These are phyloP conservation scores for Zhuliangozyma blackwelliae DNA, from an alignment of 1,139 yeast species.

Conservation along the genomic window DNA sequence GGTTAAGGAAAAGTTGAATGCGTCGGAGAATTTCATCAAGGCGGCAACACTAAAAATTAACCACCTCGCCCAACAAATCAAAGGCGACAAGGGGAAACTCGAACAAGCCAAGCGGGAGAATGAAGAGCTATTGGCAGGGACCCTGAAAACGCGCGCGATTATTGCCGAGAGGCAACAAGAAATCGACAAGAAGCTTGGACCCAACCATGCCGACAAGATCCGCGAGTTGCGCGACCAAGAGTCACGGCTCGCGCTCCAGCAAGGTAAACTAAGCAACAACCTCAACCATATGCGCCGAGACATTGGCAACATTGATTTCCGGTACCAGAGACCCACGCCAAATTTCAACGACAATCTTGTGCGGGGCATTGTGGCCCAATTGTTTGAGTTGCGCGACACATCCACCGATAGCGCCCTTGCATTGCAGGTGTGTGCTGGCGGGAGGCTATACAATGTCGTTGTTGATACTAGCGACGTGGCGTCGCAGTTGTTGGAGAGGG, in stretches of 20 bases:
- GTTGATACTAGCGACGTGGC: slow-evolving; percentile 88
- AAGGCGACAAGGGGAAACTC: slow-evolving; percentile 50
- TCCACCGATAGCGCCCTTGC: slow-evolving; percentile 72
- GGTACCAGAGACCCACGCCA: slow-evolving; percentile 61
- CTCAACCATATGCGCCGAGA: slow-evolving; percentile 57
- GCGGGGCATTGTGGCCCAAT: slow-evolving; percentile 86
- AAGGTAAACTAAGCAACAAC: slow-evolving; percentile 40
- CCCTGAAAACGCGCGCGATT: slow-evolving; percentile 25
- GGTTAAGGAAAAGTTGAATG: slow-evolving; percentile 55
- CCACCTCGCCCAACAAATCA: slow-evolving; percentile 53
- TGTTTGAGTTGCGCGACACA: slow-evolving; percentile 60
- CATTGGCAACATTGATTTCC: slow-evolving; percentile 68
- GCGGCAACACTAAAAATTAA: slow-evolving; percentile 58
- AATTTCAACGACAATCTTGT: slow-evolving; percentile 61
- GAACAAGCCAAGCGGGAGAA: slow-evolving; percentile 54
- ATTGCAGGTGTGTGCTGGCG: slow-evolving; percentile 92
- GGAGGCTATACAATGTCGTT: slow-evolving; percentile 80
- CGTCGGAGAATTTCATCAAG: slow-evolving; percentile 53
- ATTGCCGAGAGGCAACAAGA: slow-evolving; percentile 39
- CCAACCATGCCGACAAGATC: slow-evolving; percentile 43
- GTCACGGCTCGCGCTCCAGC: slow-evolving; percentile 20
- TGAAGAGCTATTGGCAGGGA: slow-evolving; percentile 24
- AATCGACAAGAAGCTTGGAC: slow-evolving; percentile 51
- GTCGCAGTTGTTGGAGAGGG: slow-evolving; percentile 71
- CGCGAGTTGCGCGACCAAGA: slow-evolving; percentile 46